phyloP scores from a whole-genome alignment of 495 filamentous ascomycete species.

The Lasiosphaeria hispida region DNA sequence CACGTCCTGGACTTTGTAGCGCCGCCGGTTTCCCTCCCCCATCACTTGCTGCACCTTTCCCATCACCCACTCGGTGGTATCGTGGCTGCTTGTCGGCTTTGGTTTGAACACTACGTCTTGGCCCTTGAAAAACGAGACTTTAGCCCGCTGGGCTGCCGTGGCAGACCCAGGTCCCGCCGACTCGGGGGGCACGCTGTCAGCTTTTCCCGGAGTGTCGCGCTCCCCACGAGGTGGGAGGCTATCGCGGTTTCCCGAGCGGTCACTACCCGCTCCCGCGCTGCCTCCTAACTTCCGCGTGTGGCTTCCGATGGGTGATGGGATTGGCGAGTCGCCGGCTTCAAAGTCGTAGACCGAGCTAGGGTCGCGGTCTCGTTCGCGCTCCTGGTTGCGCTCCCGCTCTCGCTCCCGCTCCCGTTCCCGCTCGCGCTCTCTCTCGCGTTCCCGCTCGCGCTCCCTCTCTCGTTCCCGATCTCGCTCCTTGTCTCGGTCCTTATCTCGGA shows the following conservation, averaged over 20 bases:
- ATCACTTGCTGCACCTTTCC: conserved; percentile 81
- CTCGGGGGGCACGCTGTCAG: conserved; percentile 46
- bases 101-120: conserved; percentile 87
- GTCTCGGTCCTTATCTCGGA: conserved; percentile 27
- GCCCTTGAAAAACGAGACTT: conserved; percentile 59
- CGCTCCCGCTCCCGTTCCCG: conserved; percentile 24
- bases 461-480: conserved; percentile 19
- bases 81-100: conserved; percentile 62
- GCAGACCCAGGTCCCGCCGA: conserved; percentile 24
- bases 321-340: conserved; percentile 68
- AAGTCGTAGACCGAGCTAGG: conserved; percentile 60
- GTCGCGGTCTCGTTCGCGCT: conserved; percentile 45
- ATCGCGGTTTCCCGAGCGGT: conserved; percentile 35
- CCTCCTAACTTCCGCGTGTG: conserved; percentile 45
- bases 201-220: conserved; percentile 45
- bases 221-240: conserved; percentile 46
- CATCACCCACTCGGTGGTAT: conserved; percentile 81
- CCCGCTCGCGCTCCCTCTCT: conserved; percentile 16
- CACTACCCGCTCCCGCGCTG: conserved; percentile 55
- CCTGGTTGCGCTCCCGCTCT: conserved; percentile 15
- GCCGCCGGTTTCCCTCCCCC: conserved; percentile 82
- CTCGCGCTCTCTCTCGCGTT: conserved; percentile 23
- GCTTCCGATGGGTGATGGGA: conserved; percentile 57
- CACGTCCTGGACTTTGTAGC: conserved; percentile 92
- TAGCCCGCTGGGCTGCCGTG: conserved; percentile 39